Percentiles rank a stretch among this genome's conserved stretches.
These are phyloP conservation scores for Talaromyces sp. DNA, from an alignment of 2,329 filamentous ascomycete species.

Conservation along the genomic window DNA sequence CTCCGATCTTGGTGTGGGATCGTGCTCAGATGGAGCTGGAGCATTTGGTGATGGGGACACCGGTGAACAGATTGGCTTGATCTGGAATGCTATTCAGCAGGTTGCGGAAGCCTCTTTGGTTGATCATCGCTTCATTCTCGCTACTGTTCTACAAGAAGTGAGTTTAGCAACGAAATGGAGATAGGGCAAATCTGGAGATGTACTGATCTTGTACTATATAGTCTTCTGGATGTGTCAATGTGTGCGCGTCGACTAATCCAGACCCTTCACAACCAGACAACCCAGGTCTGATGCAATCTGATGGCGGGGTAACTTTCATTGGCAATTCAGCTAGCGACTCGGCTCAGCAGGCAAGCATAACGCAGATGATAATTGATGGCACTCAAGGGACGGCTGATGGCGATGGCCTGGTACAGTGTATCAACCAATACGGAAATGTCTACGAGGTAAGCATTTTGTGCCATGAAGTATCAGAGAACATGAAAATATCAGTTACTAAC, in stretches of 20 bases:
- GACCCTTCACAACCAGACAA: slow-evolving; percentile 17
- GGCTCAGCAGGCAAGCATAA: slow-evolving; percentile 14
- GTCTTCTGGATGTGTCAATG: slow-evolving; percentile 17
- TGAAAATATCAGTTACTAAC: background rate
- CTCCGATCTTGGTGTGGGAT: slow-evolving; percentile 12
- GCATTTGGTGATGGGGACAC: slow-evolving; percentile 12
- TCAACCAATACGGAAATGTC: slow-evolving; percentile 17
- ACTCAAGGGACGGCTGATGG: slow-evolving; percentile 12
- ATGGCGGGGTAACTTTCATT: slow-evolving; percentile 14
- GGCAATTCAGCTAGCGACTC: slow-evolving; percentile 11
- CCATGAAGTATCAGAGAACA: background rate
- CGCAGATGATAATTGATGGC: slow-evolving; percentile 14
- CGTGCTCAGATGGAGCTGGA: slow-evolving; percentile 7
- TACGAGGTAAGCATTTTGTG: slow-evolving; percentile 6
- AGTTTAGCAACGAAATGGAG: background rate
- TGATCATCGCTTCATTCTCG: slow-evolving; percentile 18
- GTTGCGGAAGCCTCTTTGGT: slow-evolving; percentile 14
- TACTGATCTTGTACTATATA: background rate
- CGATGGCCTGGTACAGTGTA: slow-evolving; percentile 15
- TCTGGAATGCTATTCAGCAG: slow-evolving; percentile 18
- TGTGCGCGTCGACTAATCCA: slow-evolving; percentile 11
- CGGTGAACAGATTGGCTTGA: slow-evolving; percentile 13
- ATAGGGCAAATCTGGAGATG: too few relatives aligned
- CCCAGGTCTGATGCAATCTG: slow-evolving; percentile 16
- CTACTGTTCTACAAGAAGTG: slow-evolving; percentile 15